phyloP scores from a whole-genome alignment of 108 stramenopile species.

The Aurantiochytrium sp. region DNA sequence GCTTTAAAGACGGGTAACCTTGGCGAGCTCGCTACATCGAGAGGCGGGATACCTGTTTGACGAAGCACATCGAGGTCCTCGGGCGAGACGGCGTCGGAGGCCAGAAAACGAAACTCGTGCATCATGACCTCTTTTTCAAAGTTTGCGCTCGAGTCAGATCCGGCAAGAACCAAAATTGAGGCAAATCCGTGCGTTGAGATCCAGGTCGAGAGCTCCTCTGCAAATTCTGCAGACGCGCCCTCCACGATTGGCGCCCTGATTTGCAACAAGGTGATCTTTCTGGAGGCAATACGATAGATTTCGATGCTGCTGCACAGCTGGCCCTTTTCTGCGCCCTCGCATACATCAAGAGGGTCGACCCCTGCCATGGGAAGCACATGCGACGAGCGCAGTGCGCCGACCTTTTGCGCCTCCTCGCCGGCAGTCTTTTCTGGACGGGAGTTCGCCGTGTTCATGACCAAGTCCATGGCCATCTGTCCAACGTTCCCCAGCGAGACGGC shows the following conservation, averaged over 20 bases:
- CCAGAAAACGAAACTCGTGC: neutral
- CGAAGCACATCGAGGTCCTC: neutral
- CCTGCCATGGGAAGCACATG: neutral
- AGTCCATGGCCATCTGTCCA: neutral
- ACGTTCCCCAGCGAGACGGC: neutral
- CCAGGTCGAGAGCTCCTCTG: neutral
- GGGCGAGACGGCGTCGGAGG: neutral
- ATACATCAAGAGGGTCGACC: neutral
- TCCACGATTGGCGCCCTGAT: conserved; percentile 13
- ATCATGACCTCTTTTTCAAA: neutral
- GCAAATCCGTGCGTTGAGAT: neutral
- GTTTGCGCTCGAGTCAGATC: neutral
- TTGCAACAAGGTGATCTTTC: neutral
- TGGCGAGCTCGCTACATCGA: neutral
- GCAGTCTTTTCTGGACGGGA: neutral
- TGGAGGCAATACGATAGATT: neutral
- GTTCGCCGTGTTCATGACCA: neutral
- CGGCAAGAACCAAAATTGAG: neutral
- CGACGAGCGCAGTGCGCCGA: neutral
- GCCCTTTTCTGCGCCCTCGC: neutral
- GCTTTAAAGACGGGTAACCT: neutral
- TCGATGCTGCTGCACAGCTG: neutral
- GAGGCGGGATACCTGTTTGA: neutral
- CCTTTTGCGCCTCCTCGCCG: neutral
- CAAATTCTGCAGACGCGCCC: neutral